Percentiles rank a stretch among this genome's conserved stretches.
Evolutionary conservation across 495 filamentous ascomycete species (phyloP).

Genomic region (Ramalina intermedia): DNA sequence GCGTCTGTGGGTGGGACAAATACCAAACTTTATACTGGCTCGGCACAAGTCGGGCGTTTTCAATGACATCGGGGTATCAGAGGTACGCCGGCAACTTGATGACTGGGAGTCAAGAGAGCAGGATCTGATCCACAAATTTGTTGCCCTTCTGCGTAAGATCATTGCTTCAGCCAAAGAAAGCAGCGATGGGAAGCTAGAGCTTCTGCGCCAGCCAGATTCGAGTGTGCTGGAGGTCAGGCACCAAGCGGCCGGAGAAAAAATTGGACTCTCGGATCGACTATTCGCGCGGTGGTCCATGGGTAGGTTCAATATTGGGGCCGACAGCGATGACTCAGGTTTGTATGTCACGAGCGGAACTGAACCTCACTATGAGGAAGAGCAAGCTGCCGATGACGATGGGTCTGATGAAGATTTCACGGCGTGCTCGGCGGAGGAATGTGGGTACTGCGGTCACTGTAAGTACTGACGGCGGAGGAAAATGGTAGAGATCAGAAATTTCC

Average conservation of each 20-base stretch:
- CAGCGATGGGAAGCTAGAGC: slow-evolving; percentile 27
- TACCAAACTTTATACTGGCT: slow-evolving; percentile 6
- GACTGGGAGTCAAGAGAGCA: slow-evolving; percentile 8
- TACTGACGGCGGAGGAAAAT: slow-evolving; percentile 7
- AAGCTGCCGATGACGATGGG: slow-evolving; percentile 14
- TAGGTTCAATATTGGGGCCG: neutral
- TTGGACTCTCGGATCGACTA: slow-evolving; percentile 19
- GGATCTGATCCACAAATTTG: slow-evolving; percentile 1
- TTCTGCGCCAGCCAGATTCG: slow-evolving; percentile 19
- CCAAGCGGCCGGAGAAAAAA: slow-evolving; percentile 16
- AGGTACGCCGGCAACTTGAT: slow-evolving; percentile 30
- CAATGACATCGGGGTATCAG: slow-evolving; percentile 18
- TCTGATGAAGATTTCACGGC: slow-evolving; percentile 26
- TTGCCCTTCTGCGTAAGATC: slow-evolving; percentile 9
- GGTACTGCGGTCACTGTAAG: slow-evolving; percentile 28
- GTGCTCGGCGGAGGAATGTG: slow-evolving; percentile 24
- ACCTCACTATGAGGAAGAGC: slow-evolving; percentile 5
- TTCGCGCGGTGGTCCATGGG: slow-evolving; percentile 8
- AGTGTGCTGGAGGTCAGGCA: slow-evolving; percentile 30
- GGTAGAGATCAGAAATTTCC: too few relatives aligned
- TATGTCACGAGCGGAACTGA: slow-evolving; percentile 3
- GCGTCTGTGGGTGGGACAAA: slow-evolving; percentile 7
- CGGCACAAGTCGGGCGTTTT: slow-evolving; percentile 7
- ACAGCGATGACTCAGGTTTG: neutral
- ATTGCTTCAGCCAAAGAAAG: slow-evolving; percentile 8